Evolutionary conservation across 495 filamentous ascomycete species (phyloP), one percentile per base, ranked within the genome.

Genomic region (Talaromyces nanjingensis): DNA sequence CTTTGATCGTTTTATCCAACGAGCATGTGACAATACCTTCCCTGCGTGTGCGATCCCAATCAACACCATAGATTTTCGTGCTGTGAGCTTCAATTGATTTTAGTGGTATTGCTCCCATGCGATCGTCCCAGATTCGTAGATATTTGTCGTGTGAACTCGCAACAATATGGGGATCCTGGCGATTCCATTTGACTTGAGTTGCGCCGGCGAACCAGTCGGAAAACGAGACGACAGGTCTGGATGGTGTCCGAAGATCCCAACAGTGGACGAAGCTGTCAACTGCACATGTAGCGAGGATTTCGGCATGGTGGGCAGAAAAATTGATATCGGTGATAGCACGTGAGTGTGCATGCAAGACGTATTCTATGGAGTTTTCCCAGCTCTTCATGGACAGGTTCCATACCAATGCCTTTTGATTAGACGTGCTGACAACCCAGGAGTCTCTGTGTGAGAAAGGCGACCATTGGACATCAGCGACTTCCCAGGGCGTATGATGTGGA

Each of bases 401-500:
- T 8, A 98, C 91, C 58, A 98, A 80, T 24, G 93, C 94, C 71
- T 96, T 96, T 71, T 96, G 92, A 69, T 97, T 97, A 29, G 91
- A 91, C 3, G 93, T 96, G 53, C 91, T 96, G 25, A 89, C 91
- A 24, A 98, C 90, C 93, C 93, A 97, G 67, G 90, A 91, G 68
- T 96, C 89, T 54, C 93, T 85, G 7, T 85, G 86, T 9, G 92
- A 89, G 67, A 97, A 96, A 14, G 93, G 93, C 5, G 91, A 96
- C 93, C 93, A 98, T 74, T 98, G 93, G 47, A 98, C 93, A 74
- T 98, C 93, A n/a, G 93, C 91, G 4, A 98, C 93, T 59, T 96
- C 87, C 91, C 93, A 97, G n/a, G 90, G 88, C 7, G 91, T 88
- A 42, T 90, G 87, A 72, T 97, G 90, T 65, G 88, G 87, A 27